A percentile compares a stretch with the other conserved stretches of the same genome.
phyloP scores from a whole-genome alignment of 2,329 filamentous ascomycete species.

The Ophiosphaerella korrae region DNA sequence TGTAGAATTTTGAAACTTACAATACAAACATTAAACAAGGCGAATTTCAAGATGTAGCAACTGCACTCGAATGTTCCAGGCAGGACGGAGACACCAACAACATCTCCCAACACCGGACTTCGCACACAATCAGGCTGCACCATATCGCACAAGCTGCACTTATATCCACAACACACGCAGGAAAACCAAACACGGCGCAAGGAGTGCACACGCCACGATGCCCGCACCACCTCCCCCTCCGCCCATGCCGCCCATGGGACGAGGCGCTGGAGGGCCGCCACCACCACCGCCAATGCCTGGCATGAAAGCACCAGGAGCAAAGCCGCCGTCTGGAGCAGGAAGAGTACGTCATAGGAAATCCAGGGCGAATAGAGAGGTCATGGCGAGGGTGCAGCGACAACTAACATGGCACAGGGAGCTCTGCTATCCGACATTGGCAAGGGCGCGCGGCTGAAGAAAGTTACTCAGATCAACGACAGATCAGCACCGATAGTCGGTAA shows the following conservation, averaged over 20 bases:
- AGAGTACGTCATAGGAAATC: conserved; percentile 32
- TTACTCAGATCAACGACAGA: conserved; percentile 83
- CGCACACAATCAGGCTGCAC: conserved; percentile 22
- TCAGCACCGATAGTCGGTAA: conserved; percentile 76
- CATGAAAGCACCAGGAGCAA: conserved; percentile 39
- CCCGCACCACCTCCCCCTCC: conserved; percentile 43
- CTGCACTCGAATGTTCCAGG: conserved; percentile 13
- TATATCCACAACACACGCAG: neutral
- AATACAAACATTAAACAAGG: too few species aligned
- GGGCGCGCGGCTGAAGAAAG: conserved; percentile 79
- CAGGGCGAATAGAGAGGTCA: conserved; percentile 2
- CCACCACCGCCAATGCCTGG: conserved; percentile 46
- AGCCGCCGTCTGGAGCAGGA: conserved; percentile 40
- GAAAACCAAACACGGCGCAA: neutral
- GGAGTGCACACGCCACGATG: conserved; percentile 33
- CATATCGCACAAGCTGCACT: conserved; percentile 5
- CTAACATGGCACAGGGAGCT: conserved; percentile 67
- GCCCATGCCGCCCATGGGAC: conserved; percentile 46
- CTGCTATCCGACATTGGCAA: conserved; percentile 87
- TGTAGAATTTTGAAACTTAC: too few species aligned
- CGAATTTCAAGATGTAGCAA: too few species aligned
- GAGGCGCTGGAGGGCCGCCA: conserved; percentile 44
- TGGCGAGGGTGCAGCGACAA: conserved; percentile 5
- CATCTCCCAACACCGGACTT: conserved; percentile 19
- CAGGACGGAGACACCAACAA: conserved; percentile 20